phyloP scores from a whole-genome alignment of 2,329 filamentous ascomycete species.

The Fusarium temperatum region DNA sequence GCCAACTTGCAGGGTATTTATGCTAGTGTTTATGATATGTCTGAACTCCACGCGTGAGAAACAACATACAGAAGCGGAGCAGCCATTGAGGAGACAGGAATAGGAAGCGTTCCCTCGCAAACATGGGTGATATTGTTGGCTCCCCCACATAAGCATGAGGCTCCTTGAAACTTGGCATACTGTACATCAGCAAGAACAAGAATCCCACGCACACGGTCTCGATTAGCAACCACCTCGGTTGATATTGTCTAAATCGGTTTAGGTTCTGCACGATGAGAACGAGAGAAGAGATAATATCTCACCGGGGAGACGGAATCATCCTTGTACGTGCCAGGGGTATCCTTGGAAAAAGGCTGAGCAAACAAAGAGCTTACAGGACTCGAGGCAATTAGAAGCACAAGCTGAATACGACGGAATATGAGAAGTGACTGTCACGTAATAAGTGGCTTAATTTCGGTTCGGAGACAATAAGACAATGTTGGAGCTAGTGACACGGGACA shows the following conservation, averaged over 20 bases:
- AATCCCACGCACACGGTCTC: background rate
- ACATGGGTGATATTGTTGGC: background rate
- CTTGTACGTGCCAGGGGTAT: background rate
- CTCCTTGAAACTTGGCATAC: background rate
- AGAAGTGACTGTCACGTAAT: background rate
- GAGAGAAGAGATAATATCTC: constrained; percentile 8
- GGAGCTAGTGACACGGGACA: background rate
- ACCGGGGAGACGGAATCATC: background rate
- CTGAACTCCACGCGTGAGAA: background rate
- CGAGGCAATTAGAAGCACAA: background rate
- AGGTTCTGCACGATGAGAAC: background rate
- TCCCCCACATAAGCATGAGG: background rate
- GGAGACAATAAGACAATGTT: background rate
- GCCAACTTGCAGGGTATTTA: background rate
- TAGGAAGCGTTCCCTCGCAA: background rate
- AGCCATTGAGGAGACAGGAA: background rate
- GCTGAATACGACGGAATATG: background rate
- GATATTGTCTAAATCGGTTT: background rate
- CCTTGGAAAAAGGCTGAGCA: background rate
- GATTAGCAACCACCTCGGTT: background rate
- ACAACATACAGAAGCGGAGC: background rate
- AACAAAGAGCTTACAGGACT: background rate
- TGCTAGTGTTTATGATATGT: constrained; percentile 5
- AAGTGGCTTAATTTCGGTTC: background rate
- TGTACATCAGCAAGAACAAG: background rate